These are phyloP conservation scores for Argentina anserina DNA, from an alignment of 306 rosid genomes.

Conservation along the genomic window DNA sequence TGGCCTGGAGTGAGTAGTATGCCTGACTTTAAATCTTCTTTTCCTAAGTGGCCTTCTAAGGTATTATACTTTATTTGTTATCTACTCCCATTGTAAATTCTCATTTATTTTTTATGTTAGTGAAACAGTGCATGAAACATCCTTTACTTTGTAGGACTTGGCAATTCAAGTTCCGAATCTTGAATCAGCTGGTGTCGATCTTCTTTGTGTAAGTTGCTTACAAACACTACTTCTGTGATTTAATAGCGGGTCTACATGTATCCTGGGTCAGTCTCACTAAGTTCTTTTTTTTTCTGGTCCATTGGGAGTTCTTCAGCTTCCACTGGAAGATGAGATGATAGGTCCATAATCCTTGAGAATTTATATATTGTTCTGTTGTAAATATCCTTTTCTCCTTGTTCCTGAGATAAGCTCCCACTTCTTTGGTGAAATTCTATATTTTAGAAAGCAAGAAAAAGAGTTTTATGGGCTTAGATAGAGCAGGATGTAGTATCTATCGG, in stretches of 20 bases:
- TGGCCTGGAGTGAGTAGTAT: slow-evolving; percentile 98
- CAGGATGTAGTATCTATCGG: too few species aligned
- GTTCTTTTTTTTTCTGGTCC: background rate
- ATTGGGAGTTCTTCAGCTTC: background rate
- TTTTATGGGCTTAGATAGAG: background rate
- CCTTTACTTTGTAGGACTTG: slow-evolving; percentile 55
- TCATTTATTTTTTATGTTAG: background rate
- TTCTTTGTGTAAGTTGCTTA: slow-evolving; percentile 84
- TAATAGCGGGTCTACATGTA: background rate
- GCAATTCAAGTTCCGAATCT: slow-evolving; percentile 81
- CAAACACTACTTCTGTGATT: background rate
- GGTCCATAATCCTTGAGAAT: background rate
- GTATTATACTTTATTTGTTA: slow-evolving; percentile 32
- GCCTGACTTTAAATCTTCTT: slow-evolving; percentile 94
- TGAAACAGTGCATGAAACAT: slow-evolving; percentile 4
- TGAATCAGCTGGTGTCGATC: slow-evolving; percentile 75
- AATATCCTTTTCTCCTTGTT: background rate
- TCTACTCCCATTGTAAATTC: background rate
- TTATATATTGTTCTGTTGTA: background rate
- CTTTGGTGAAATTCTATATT: background rate
- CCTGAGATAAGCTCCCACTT: background rate
- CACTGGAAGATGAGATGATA: slow-evolving; percentile 17
- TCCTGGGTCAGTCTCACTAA: background rate
- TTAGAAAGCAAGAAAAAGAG: background rate
- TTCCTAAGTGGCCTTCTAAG: slow-evolving; percentile 90